Percentiles rank a stretch among this genome's conserved stretches.
Conservation (phyloP, 805 yeast species). For the Hanseniaspora singularis region DNA sequence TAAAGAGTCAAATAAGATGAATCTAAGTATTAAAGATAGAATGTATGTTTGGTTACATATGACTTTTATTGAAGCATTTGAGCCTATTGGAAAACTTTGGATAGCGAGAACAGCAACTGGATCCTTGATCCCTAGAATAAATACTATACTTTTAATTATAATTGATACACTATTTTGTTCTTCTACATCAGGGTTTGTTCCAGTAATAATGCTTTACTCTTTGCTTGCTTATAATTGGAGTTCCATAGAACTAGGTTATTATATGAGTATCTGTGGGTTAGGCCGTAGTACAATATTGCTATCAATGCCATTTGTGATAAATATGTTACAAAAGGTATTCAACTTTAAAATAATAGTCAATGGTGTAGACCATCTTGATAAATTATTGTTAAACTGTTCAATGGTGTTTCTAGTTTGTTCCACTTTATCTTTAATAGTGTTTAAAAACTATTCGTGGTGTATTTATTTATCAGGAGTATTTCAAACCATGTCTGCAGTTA, state of each 20-base stretch:
- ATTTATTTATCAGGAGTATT: conserved; percentile 26
- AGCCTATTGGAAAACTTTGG: conserved; percentile 47
- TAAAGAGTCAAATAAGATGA: too few species aligned
- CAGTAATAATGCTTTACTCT: conserved; percentile 40
- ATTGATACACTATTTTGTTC: conserved; percentile 36
- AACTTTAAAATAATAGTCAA: conserved; percentile 29
- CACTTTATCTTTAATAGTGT: conserved; percentile 28
- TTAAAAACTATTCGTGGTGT: conserved; percentile 22
- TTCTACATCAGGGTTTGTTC: conserved; percentile 33
- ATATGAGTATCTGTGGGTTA: conserved; percentile 41
- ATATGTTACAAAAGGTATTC: conserved; percentile 26
- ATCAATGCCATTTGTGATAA: conserved; percentile 37
- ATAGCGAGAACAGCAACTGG: conserved; percentile 29
- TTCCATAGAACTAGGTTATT: conserved; percentile 43
- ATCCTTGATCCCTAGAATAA: conserved; percentile 31
- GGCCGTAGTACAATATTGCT: conserved; percentile 40
- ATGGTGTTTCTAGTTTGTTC: conserved; percentile 32
- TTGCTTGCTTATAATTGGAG: conserved; percentile 44
- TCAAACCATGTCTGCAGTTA: conserved; percentile 38
- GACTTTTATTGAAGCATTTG: conserved; percentile 24
- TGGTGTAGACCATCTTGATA: conserved; percentile 45
- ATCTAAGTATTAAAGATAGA: neutral
- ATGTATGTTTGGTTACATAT: conserved; percentile 9
- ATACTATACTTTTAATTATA: conserved; percentile 38
- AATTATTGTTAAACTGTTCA: conserved; percentile 29